phyloP scores from a whole-genome alignment of 306 rosid genomes.

The Nissolia schottii region DNA sequence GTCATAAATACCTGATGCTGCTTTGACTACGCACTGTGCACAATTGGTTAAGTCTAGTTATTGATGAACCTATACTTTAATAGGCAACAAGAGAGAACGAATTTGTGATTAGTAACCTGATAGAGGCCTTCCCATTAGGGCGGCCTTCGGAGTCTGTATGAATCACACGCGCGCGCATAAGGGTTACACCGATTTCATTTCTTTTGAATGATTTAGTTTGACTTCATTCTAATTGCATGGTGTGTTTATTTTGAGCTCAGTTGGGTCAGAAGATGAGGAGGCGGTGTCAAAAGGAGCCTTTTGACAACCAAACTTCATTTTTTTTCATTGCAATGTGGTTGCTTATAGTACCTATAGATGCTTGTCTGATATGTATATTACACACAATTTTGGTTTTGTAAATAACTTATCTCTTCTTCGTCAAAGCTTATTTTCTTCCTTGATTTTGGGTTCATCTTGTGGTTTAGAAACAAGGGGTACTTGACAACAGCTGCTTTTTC shows the following conservation, averaged over 20 bases:
- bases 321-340: neutral
- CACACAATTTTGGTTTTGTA: neutral
- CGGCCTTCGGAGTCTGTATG: neutral
- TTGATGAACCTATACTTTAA: neutral
- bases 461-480: neutral
- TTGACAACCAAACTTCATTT: constrained; percentile 61
- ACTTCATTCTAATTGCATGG: too few relatives aligned
- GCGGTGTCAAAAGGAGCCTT: too few relatives aligned
- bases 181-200: neutral
- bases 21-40: neutral
- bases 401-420: neutral
- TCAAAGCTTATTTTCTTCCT: neutral
- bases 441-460: neutral
- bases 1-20: neutral
- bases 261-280: constrained; percentile 43
- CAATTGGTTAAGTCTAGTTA: neutral
- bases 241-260: neutral
- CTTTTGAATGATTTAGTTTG: too few relatives aligned
- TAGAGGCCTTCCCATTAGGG: neutral
- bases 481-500: neutral
- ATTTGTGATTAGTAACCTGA: neutral
- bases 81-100: neutral
- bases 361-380: neutral
- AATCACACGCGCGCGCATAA: too few relatives aligned
- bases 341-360: neutral